Base-by-base conservation (phyloP, 352 stramenopile genomes). In the Globisporangium splendens region DNA sequence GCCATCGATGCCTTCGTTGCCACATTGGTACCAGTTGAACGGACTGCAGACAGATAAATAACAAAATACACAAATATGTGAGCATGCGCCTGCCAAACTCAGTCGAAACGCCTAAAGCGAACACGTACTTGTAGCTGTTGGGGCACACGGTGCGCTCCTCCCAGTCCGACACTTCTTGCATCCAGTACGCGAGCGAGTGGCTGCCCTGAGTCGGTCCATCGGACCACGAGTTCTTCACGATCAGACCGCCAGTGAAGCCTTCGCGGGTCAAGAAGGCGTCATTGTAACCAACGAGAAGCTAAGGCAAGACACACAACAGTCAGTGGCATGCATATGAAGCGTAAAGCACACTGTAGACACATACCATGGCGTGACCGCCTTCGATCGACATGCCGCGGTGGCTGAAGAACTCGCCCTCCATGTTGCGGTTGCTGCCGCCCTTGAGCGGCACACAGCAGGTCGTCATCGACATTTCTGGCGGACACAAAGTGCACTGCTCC, bases 351-450 rank as follows among this genome's bases (percentile, higher is more conserved):
- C 13, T 14, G 12, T 53, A 52, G 17, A 20, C 12, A 39, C 65
- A 39, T 82, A 88, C 83, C 83, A 93, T 91, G 1, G 79, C 80
- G 61, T 91, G 83, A 8, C 83, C 80, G 49, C 79, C 80, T 66
- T 91, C 83, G 54, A 91, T 89, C 17, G 79, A 89, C 77, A 91
- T 91, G 8, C 80, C 77, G 35, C 74, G 77, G 57, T 91, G 80
- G 50, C 75, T 88, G 66, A 90, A 90, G 65, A 89, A 93, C 55
- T 93, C 83, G 43, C 80, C 83, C 58, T 93, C 80, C 80, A 93
- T 91, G 68, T 93, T 93, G 54, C 75, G 77, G 50, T 88, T 91
- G 60, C 63, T 74, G 7, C 83, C 75, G 46, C 77, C 79, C 46
- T 81, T 86, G 17, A 89, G 62, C 11, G 83, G 80, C 44, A 93